Evolutionary conservation across 441 rosid genomes (phyloP), one percentile per base, ranked within the genome.

Genomic region (Manihot esculenta): DNA sequence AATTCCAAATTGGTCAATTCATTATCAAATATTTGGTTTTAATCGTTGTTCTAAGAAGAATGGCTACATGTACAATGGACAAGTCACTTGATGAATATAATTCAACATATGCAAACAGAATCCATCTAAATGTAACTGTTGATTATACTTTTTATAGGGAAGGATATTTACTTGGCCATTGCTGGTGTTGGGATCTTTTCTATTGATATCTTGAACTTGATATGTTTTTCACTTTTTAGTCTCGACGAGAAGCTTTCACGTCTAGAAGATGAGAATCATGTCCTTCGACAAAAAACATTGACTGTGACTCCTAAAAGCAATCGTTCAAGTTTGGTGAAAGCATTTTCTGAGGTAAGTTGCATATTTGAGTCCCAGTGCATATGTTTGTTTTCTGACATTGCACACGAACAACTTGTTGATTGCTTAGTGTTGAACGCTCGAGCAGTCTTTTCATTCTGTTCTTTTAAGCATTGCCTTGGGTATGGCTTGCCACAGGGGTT

Each of bases 201-300:
- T 48, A 56, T 17, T 72, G 26, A 50, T 68, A 24, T 60, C 38
- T 48, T 60, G 0, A 30, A 61, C 42, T 38, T 38, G 42, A 4
- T 35, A 23, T 80, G 62, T 80, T 67, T 55, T 51, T 66, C 24
- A 50, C 66, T 68, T 75, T 74, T 21, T 73, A 93, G 98, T 72
- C 90, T 93, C 62, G 94, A 87, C 81, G 85, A 84, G 77, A 95
- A 88, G 83, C 88, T 93, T 66, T 81, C 93, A 42, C 87, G 74
- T 73, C 27, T 87, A 63, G 99, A 95, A 78, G 88, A 90, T 76
- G 99, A 95, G 84, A 95, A 93, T 82, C 96, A 79, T 73, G 89
- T 90, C 68, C 83, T 96, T 74, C 84, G 93, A 76, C 97, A 91
- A 82, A 93, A 87, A 69, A 85, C 97, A 45, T 69, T 91, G 75